Evolutionary conservation across 805 yeast species (phyloP).

Genomic region (Hanseniaspora pseudoguilliermondii): DNA sequence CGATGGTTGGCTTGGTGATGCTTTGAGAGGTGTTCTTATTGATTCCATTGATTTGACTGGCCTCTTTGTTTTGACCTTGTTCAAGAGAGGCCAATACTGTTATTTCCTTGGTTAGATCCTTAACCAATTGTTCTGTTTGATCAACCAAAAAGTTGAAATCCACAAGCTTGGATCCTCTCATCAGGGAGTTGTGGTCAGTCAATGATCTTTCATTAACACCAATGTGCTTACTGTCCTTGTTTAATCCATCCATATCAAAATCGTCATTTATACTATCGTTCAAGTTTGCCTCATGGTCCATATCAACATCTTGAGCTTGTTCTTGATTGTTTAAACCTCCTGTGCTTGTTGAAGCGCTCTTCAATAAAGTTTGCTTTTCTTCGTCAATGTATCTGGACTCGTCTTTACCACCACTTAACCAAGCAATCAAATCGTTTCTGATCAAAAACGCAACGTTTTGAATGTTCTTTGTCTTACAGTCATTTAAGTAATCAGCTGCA

Average conservation of each 20-base stretch:
- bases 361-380: slow-evolving; percentile 16
- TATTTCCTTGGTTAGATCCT: slow-evolving; percentile 32
- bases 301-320: background rate
- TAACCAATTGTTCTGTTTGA: slow-evolving; percentile 35
- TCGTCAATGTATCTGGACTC: slow-evolving; percentile 40
- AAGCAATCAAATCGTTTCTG: slow-evolving; percentile 68
- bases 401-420: slow-evolving; percentile 61
- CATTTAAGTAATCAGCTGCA: slow-evolving; percentile 69
- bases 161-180: slow-evolving; percentile 54
- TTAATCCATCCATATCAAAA: background rate
- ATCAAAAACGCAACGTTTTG: slow-evolving; percentile 70
- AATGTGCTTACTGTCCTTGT: slow-evolving; percentile 18
- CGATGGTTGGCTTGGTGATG: background rate
- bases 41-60: background rate
- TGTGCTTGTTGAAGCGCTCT: slow-evolving; percentile 18
- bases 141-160: slow-evolving; percentile 59
- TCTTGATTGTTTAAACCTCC: slow-evolving; percentile 26
- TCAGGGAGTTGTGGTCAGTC: slow-evolving; percentile 45
- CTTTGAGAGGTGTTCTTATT: background rate
- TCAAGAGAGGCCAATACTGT: background rate
- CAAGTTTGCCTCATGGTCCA: background rate
- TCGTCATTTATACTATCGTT: background rate
- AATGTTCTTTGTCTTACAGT: slow-evolving; percentile 51
- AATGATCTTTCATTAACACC: slow-evolving; percentile 35
- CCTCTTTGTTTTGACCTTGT: background rate